Percentiles rank a stretch among this genome's conserved stretches.
Evolutionary conservation across 164 flowering plant species (phyloP).

Genomic region (Macadamia integrifolia): DNA sequence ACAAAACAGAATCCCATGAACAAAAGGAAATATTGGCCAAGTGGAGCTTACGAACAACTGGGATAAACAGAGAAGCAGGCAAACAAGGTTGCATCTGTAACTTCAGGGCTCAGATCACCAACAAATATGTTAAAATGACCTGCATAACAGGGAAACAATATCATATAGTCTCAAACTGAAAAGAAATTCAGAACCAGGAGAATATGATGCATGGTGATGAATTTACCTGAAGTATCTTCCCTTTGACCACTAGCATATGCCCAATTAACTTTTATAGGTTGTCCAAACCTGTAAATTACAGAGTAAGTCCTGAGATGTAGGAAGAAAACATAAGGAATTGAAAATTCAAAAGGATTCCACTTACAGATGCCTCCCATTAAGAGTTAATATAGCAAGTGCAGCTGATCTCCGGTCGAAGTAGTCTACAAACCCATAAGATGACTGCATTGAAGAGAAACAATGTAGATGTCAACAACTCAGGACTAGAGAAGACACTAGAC

Average conservation of each 20-base stretch:
- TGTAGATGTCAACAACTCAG: not conserved
- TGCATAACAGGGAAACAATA: not conserved
- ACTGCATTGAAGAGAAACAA: not conserved
- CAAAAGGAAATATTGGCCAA: too few species aligned
- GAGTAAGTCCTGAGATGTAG: not conserved
- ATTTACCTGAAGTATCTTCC: conserved; percentile 2
- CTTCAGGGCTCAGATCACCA: conserved; percentile 38
- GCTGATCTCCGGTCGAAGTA: conserved; percentile 2
- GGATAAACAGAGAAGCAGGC: conserved; percentile 30
- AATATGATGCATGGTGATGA: not conserved
- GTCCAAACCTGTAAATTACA: not conserved
- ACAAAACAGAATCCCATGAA: too few species aligned
- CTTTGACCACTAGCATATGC: conserved; percentile 6
- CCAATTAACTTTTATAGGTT: conserved; percentile 2
- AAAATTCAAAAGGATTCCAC: not conserved
- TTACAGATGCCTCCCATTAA: conserved; percentile 2
- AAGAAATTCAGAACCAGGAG: not conserved
- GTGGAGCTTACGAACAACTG: conserved; percentile 26
- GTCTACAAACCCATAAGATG: conserved; percentile 4
- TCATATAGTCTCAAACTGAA: not conserved
- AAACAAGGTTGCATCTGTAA: conserved; percentile 31
- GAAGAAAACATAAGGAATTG: not conserved
- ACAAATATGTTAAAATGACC: conserved; percentile 34
- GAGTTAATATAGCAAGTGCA: not conserved
- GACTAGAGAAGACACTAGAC: too few species aligned